phyloP scores from a whole-genome alignment of 1,284 basidiomycete genomes.

The Moesziomyces parantarcticus region DNA sequence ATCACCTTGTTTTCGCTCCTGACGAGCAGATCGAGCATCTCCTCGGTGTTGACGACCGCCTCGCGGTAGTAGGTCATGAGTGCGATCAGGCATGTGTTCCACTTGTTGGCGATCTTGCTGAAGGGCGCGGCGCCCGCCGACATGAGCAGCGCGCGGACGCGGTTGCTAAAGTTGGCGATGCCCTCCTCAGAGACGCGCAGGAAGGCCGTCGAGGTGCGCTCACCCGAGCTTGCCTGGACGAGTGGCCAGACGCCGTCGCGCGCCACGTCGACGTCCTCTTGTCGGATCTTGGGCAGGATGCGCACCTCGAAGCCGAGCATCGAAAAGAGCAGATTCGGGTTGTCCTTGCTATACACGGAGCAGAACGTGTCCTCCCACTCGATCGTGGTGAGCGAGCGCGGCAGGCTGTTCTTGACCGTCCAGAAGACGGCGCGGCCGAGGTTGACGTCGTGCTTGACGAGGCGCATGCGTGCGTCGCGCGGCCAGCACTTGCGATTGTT shows the following conservation, averaged over 20 bases:
- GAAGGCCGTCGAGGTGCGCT: constrained; percentile 96
- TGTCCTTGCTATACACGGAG: constrained; percentile 91
- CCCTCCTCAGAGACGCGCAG: constrained; percentile 95
- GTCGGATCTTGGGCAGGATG: constrained; percentile 93
- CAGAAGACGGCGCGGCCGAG: constrained; percentile 97
- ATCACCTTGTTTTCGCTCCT: constrained; percentile 72
- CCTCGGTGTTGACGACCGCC: constrained; percentile 97
- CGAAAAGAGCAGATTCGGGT: constrained; percentile 96
- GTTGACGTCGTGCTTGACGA: constrained; percentile 99
- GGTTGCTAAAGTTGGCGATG: constrained; percentile 71
- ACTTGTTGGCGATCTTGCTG: constrained; percentile 99
- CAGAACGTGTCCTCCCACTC: constrained; percentile 78
- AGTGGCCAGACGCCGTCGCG: constrained; percentile 98
- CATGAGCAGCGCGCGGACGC: constrained; percentile 95
- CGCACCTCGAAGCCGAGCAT: constrained; percentile 99
- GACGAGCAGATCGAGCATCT: constrained; percentile 73
- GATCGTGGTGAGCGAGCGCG: constrained; percentile 94
- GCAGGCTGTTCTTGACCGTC: constrained; percentile 98
- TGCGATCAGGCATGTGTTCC: constrained; percentile 82
- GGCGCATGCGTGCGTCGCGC: constrained; percentile 95
- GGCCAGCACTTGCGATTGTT: constrained; percentile 99
- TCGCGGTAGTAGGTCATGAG: constrained; percentile 97
- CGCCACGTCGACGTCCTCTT: constrained; percentile 94
- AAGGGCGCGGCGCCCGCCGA: constrained; percentile 98
- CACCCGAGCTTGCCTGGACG: constrained; percentile 92